Evolutionary conservation across 441 rosid species (phyloP).

Genomic region (Syzygium syzygioides): DNA sequence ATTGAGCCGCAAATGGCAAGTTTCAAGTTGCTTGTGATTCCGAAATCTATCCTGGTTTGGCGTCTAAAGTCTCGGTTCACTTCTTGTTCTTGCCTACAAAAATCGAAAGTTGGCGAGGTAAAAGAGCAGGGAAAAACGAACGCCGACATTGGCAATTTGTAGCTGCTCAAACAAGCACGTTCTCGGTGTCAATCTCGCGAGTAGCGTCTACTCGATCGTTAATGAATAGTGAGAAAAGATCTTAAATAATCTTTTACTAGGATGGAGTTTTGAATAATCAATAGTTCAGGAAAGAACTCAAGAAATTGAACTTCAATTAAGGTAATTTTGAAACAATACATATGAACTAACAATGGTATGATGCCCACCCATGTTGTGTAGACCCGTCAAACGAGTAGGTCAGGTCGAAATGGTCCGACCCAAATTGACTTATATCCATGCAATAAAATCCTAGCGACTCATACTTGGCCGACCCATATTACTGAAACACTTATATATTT

Average conservation of each 20-base stretch:
- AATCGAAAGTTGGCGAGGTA: neutral
- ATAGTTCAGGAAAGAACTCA: neutral
- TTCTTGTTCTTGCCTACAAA: neutral
- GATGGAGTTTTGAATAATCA: neutral
- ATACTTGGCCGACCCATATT: too few relatives aligned
- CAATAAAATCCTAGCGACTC: too few relatives aligned
- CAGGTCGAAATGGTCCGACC: too few relatives aligned
- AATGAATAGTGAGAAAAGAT: neutral
- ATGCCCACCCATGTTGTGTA: neutral
- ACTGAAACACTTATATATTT: too few relatives aligned
- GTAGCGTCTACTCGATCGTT: neutral
- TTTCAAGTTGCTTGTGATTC: neutral
- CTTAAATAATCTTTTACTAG: neutral
- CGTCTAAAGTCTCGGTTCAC: neutral
- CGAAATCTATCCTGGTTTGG: neutral
- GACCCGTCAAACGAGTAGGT: neutral
- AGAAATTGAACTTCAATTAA: neutral
- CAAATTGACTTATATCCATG: too few relatives aligned
- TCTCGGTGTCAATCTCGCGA: neutral
- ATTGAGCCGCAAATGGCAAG: neutral
- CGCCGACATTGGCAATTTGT: neutral
- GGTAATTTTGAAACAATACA: neutral
- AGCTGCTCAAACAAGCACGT: fast-evolving
- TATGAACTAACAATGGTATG: neutral
- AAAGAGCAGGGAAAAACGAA: neutral